Conservation (phyloP, 139 green algal species). For the Asterochloris sp. region DNA sequence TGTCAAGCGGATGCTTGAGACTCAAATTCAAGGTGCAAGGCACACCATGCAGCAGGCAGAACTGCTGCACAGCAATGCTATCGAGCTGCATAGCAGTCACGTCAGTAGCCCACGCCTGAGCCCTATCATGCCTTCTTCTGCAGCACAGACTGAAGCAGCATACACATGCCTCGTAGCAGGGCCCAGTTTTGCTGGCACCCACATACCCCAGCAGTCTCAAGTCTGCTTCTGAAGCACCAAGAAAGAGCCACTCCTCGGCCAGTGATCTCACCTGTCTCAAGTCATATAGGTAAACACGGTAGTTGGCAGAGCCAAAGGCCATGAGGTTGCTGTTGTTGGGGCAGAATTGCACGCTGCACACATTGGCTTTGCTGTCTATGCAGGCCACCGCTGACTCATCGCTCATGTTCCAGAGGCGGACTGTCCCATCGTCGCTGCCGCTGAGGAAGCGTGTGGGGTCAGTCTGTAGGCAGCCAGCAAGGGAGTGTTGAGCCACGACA, state of each 20-base stretch:
- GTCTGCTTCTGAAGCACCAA: too few relatives aligned
- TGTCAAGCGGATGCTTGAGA: too few relatives aligned
- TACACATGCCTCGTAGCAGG: too few relatives aligned
- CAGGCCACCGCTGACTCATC: constrained; percentile 31
- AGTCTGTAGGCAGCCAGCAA: constrained; percentile 1
- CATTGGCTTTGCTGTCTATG: constrained; percentile 61
- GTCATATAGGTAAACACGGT: constrained; percentile 72
- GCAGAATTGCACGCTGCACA: constrained; percentile 71
- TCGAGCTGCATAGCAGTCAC: too few relatives aligned
- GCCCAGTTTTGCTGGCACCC: too few relatives aligned
- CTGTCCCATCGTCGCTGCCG: constrained; percentile 57
- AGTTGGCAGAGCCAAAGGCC: constrained; percentile 69
- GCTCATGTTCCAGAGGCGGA: constrained; percentile 30
- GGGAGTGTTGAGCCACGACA: not conserved
- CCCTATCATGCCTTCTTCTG: too few relatives aligned
- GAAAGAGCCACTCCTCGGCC: too few relatives aligned
- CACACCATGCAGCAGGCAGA: not conserved
- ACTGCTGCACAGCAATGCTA: too few relatives aligned
- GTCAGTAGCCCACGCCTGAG: too few relatives aligned
- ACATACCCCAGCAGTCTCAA: too few relatives aligned
- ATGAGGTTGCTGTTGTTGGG: constrained; percentile 49
- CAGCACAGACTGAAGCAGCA: too few relatives aligned
- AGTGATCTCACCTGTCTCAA: constrained; percentile 24
- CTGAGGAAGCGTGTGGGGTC: constrained; percentile 65
- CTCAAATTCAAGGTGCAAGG: not conserved